phyloP scores from a whole-genome alignment of 495 filamentous ascomycete species.

The Tuber calosporum region DNA sequence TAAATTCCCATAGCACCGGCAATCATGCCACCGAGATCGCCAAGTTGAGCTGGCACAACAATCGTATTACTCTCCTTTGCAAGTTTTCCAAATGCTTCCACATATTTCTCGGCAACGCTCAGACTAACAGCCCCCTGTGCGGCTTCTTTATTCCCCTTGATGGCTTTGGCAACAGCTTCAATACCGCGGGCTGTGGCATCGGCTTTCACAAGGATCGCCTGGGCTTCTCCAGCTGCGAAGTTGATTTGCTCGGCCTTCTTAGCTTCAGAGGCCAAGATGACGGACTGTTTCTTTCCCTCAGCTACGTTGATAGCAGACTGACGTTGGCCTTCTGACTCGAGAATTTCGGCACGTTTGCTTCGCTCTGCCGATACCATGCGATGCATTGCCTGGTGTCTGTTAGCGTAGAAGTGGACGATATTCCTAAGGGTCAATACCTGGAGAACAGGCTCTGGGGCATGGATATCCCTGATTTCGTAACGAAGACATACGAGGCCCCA shows the following conservation, averaged over 20 bases:
- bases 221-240: constrained; percentile 78
- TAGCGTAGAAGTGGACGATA: not conserved
- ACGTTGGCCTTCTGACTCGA: constrained; percentile 90
- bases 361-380: constrained; percentile 94
- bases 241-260: constrained; percentile 85
- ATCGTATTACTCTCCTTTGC: constrained; percentile 91
- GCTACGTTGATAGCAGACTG: constrained; percentile 98
- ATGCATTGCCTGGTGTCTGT: constrained; percentile 74
- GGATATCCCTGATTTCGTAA: constrained; percentile 97
- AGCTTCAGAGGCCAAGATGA: constrained; percentile 94
- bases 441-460: constrained; percentile 86
- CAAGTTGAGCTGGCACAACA: constrained; percentile 92
- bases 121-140: constrained; percentile 78
- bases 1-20: constrained; percentile 92
- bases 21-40: constrained; percentile 97
- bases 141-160: constrained; percentile 59
- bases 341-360: constrained; percentile 91
- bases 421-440: constrained; percentile 10
- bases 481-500: constrained; percentile 95
- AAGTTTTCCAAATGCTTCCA: constrained; percentile 84
- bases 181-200: constrained; percentile 82
- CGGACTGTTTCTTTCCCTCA: constrained; percentile 89
- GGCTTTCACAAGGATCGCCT: constrained; percentile 81
- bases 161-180: constrained; percentile 68
- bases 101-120: constrained; percentile 93